phyloP scores from a whole-genome alignment of 306 rosid species.

The Rosa multiflora region DNA sequence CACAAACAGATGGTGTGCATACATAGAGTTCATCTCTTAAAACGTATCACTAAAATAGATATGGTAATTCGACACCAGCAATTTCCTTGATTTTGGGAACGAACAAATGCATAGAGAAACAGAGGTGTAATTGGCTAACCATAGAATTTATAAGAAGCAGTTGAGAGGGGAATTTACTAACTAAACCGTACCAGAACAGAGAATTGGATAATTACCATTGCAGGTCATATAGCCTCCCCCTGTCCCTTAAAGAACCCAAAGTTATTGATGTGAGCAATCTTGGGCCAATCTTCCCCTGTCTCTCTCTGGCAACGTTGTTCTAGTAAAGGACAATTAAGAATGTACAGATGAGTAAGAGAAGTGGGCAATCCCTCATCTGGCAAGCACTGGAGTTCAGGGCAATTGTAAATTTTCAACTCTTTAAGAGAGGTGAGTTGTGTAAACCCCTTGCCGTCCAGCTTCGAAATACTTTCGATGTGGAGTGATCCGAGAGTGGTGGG shows the following conservation, averaged over 20 bases:
- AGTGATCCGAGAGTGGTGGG: conserved; percentile 3
- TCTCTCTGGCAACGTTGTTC: not conserved
- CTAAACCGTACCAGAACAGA: not conserved
- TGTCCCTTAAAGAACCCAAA: too few relatives aligned
- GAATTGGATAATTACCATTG: not conserved
- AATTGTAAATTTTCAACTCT: accelerated
- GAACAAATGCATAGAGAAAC: too few relatives aligned
- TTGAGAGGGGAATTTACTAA: not conserved
- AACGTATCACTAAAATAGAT: too few relatives aligned
- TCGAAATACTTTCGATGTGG: accelerated
- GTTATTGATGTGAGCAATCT: conserved; percentile 25
- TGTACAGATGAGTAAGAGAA: not conserved
- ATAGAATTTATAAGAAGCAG: too few relatives aligned
- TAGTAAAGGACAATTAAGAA: not conserved
- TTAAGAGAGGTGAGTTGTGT: conserved; percentile 15
- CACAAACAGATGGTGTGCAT: too few relatives aligned
- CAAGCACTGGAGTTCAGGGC: conserved; percentile 22
- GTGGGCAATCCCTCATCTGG: conserved; percentile 28
- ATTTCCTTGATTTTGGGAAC: too few relatives aligned
- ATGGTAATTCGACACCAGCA: too few relatives aligned
- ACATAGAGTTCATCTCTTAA: too few relatives aligned
- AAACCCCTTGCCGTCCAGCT: conserved; percentile 28
- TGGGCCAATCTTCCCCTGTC: conserved; percentile 31
- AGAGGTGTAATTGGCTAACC: too few relatives aligned
- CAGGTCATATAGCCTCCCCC: not conserved